Evolutionary conservation across 306 rosid genomes (phyloP).

Genomic region (Trichosanthes truncata): DNA sequence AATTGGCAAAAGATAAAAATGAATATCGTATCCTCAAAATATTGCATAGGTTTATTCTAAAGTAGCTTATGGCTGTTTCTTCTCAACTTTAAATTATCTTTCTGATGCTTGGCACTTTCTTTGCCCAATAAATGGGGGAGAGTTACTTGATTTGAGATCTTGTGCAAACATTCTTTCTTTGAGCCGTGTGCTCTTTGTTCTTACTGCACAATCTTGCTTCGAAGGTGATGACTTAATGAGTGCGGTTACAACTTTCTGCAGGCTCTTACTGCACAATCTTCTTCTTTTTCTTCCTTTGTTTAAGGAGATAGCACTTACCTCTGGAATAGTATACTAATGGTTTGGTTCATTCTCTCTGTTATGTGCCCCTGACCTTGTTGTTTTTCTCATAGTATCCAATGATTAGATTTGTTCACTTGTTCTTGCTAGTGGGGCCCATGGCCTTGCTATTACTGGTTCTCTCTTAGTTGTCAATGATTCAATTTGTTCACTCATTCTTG

Average conservation of each 20-base stretch:
- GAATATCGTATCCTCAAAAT: not conserved
- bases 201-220: not conserved
- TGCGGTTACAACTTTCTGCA: not conserved
- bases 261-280: not conserved
- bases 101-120: not conserved
- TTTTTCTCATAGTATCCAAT: not conserved
- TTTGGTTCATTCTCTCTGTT: not conserved
- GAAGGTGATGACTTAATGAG: not conserved
- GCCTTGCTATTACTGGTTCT: not conserved
- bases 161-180: not conserved
- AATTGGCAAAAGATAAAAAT: not conserved
- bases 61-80: not conserved
- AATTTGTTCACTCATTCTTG: constrained; percentile 4
- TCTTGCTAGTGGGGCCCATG: not conserved
- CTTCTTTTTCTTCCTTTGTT: not conserved
- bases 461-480: not conserved
- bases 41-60: not conserved
- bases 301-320: constrained; percentile 3
- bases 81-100: not conserved
- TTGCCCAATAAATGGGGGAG: not conserved
- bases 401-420: not conserved
- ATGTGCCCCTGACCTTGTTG: not conserved
- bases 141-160: not conserved
- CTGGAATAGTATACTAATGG: not conserved
- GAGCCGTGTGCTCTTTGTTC: not conserved